These are phyloP conservation scores for Leccinum fibrillosum DNA, from an alignment of 768 basidiomycete species.

Conservation along the genomic window DNA sequence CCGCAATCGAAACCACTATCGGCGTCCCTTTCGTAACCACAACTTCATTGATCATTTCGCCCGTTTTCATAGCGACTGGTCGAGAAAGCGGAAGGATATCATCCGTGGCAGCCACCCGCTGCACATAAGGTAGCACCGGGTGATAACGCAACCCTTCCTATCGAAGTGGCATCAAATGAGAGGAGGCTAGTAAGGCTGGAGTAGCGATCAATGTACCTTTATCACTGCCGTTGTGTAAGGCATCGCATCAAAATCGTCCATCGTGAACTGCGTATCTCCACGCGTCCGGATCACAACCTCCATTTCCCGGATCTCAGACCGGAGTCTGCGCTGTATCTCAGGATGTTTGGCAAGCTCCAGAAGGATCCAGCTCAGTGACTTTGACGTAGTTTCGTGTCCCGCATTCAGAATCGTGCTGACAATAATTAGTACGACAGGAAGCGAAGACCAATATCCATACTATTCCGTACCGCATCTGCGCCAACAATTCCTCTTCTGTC, in stretches of 20 bases:
- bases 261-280: slow-evolving; percentile 10
- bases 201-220: slow-evolving; percentile 28
- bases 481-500: slow-evolving; percentile 12
- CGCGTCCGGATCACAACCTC: slow-evolving; percentile 8
- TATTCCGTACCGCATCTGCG: slow-evolving; percentile 16
- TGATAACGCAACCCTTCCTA: slow-evolving; percentile 47
- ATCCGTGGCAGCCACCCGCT: slow-evolving; percentile 50
- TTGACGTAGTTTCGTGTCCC: slow-evolving; percentile 63
- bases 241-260: slow-evolving; percentile 52
- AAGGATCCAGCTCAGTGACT: slow-evolving; percentile 56
- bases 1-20: slow-evolving; percentile 45
- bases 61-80: slow-evolving; percentile 45
- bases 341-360: slow-evolving; percentile 59
- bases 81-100: slow-evolving; percentile 58
- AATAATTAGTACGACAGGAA: background rate
- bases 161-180: slow-evolving; percentile 11
- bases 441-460: background rate
- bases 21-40: slow-evolving; percentile 50
- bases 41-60: slow-evolving; percentile 40
- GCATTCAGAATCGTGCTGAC: slow-evolving; percentile 44
- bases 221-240: slow-evolving; percentile 39
- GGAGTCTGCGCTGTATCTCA: slow-evolving; percentile 55
- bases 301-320: slow-evolving; percentile 29
- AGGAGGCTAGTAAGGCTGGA: background rate
- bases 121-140: slow-evolving; percentile 49